Conservation (phyloP, 106 monocot species). For the Dioscorea dumetorum region DNA sequence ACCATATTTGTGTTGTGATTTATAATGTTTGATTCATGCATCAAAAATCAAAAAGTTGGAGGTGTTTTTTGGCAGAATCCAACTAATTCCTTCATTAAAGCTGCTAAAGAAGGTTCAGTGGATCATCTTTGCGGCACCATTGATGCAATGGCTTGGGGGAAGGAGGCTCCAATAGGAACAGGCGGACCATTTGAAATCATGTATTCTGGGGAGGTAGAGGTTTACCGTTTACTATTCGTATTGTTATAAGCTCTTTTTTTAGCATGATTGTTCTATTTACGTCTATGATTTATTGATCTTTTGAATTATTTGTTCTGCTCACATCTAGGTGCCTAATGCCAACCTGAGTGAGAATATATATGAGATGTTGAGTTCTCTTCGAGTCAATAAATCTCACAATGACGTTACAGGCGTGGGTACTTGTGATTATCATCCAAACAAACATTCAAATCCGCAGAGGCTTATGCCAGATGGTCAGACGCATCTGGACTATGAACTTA, state of each 20-base stretch:
- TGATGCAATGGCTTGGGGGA: conserved; percentile 83
- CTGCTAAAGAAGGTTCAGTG: conserved; percentile 49
- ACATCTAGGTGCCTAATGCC: conserved; percentile 12
- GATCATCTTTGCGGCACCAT: conserved; percentile 66
- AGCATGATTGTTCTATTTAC: not conserved
- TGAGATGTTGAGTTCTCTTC: conserved; percentile 7
- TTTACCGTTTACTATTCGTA: not conserved
- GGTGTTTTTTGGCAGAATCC: conserved; percentile 48
- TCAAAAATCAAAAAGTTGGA: not conserved
- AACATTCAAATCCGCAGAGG: not conserved
- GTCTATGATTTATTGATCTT: not conserved
- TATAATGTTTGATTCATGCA: not conserved
- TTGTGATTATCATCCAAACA: not conserved
- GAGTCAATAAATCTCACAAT: not conserved
- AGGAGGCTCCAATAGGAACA: conserved; percentile 68
- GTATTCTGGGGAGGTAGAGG: conserved; percentile 5
- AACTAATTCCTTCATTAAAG: conserved; percentile 50
- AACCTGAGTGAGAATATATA: conserved; percentile 16
- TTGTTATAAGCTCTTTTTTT: not conserved
- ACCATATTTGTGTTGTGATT: not conserved
- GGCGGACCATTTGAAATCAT: conserved; percentile 71
- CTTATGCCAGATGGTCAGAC: not conserved
- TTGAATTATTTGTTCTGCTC: not conserved
- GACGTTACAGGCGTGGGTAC: no score
- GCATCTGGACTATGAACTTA: not conserved